Evolutionary conservation across 2,329 filamentous ascomycete genomes (phyloP), one percentile per base, ranked within the genome.

Genomic region (Pseudofabraea citricarpa): DNA sequence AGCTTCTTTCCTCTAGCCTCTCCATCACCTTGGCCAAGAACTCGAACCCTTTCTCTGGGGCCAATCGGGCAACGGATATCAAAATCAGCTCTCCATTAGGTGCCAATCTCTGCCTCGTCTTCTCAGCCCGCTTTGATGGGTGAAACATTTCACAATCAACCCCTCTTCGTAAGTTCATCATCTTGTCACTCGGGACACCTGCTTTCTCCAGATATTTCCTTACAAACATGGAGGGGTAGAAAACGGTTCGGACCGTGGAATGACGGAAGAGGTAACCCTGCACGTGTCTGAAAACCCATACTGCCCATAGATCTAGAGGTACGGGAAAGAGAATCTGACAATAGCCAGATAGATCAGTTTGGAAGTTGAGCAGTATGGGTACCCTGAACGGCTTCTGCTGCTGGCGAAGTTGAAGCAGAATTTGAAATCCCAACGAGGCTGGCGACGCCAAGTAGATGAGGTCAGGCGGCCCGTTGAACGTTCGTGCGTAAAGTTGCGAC

Each of bases 281-380:
- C 1, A 85, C 80, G 2, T 72, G 64, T 13, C 75, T 72, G 43
- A 86, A 77, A 9, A 82, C 67, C 60, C 74, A 80, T 36, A 81
- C 79, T 4, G 79, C 81, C 44, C 83, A 71, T 9, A 64, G 64
- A 53, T 79, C 78, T 15, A 87, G 67, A 0, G 79, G 80, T 2
- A 70, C 65, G 0, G 82, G 80, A 47, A 87, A 83, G n/a, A 87
- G 66, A 40, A 87, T 84, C 38, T 76, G 72, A 55, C 79, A 82
- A 59, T 87, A 87, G 2, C 81, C 81, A 0, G 80, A 77, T 8
- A 87, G 66, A 56, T 87, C 83, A 1, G 83, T 87, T 61, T 87
- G 83, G 51, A 85, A 87, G 60, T 86, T 87, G 58, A 82, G 75
- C 33, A 86, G 69, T 2, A 84, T 67, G 2, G 76, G 76, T 1